Base-by-base conservation (phyloP, 2,329 filamentous ascomycete genomes). In the Fusarium sp. region DNA sequence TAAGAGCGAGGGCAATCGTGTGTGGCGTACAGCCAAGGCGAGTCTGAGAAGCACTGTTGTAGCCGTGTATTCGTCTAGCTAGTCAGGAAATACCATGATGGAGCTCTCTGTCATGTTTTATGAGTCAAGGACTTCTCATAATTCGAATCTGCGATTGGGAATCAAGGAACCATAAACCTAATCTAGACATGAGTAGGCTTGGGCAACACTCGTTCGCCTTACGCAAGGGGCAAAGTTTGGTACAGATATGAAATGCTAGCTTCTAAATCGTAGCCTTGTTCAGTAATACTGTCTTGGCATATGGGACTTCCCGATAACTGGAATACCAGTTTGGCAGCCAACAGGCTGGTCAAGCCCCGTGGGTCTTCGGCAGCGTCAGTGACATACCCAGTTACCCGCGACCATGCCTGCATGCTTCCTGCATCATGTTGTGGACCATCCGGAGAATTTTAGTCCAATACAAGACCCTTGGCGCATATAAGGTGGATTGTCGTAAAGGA, bases 291-390 rank as follows among this genome's bases (percentile, higher is more conserved):
- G 13, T 18, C 30, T 46, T 25, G 30, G 37, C 13, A 46, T 11
- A 49, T 40, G 18, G 28, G 30, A 30, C 30, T 54, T 46, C 20
- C 48, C 37, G 30, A 34, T 34, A 40, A 23, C 27, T 54, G 18
- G n/a, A 60, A 66, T 54, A 48, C 42, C 37, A 34, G 27, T 12
- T 45, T 23, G 42, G 48, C 30, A 25, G 41, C 41, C 30, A 66
- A n/a, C 23, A 16, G 20, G 34, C 21, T 14, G 18, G 34, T 21
- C 12, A 45, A 53, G 23, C 13, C 47, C 46, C 47, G 61, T 21
- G 10, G 40, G 54, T 42, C 30, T 12, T 65, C 54, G 42, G 63
- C 23, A 51, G 25, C 18, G 41, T 46, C 28, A 55, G 45, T 23
- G 18, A 14, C 14, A 16, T 20, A 34, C 20, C 28, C 28, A 27